Evolutionary conservation across 805 yeast species (phyloP).

Genomic region (Saturnispora besseyi): DNA sequence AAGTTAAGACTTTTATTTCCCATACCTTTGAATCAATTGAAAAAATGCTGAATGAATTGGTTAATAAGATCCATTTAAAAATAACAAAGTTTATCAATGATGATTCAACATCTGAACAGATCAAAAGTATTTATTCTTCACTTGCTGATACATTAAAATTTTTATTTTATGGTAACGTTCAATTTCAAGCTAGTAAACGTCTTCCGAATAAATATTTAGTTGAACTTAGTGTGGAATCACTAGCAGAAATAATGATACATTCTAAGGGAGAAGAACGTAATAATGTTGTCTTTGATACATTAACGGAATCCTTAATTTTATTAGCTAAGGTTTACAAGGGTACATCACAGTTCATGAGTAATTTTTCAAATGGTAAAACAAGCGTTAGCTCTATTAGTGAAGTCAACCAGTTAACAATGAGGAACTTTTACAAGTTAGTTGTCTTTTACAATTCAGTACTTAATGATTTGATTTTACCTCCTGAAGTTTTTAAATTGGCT

Average conservation of each 20-base stretch:
- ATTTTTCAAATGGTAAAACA: slow-evolving; percentile 23
- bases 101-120: background rate
- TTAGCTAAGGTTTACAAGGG: slow-evolving; percentile 54
- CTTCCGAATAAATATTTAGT: slow-evolving; percentile 48
- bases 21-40: background rate
- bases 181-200: slow-evolving; percentile 50
- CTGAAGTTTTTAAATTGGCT: slow-evolving; percentile 58
- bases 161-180: slow-evolving; percentile 10
- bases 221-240: slow-evolving; percentile 56
- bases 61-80: background rate
- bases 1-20: background rate
- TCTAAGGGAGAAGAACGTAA: slow-evolving; percentile 58
- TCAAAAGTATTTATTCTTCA: background rate
- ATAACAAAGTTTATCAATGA: background rate
- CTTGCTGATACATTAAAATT: background rate
- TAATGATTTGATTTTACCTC: slow-evolving; percentile 54
- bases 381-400: slow-evolving; percentile 29
- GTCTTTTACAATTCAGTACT: slow-evolving; percentile 52
- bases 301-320: slow-evolving; percentile 50
- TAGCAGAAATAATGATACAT: slow-evolving; percentile 48
- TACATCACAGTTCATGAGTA: slow-evolving; percentile 37
- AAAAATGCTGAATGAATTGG: background rate
- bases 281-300: slow-evolving; percentile 41
- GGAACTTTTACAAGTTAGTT: slow-evolving; percentile 56
- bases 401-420: slow-evolving; percentile 56